phyloP scores from a whole-genome alignment of 164 flowering plant genomes.

The Warburgia ugandensis region DNA sequence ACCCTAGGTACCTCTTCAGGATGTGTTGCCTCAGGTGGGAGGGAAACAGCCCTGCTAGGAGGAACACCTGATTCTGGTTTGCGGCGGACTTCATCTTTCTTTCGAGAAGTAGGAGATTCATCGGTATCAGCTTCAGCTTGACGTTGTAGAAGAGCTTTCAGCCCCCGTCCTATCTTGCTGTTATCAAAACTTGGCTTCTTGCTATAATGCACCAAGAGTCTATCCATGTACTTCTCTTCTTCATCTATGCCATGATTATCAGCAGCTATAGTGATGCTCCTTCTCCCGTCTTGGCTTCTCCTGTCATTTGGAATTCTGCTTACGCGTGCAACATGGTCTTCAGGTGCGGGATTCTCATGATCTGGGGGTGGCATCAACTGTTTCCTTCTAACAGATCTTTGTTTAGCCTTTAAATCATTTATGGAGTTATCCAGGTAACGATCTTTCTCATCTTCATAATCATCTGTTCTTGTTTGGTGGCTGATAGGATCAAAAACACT shows the following conservation, averaged over 20 bases:
- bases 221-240: constrained; percentile 71
- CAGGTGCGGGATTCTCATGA: not conserved
- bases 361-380: constrained; percentile 7
- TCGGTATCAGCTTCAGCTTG: constrained; percentile 13
- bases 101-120: constrained; percentile 13
- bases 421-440: not conserved
- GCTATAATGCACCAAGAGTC: constrained; percentile 67
- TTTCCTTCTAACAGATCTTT: constrained; percentile 43
- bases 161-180: constrained; percentile 24
- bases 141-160: constrained; percentile 21
- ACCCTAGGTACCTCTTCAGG: constrained; percentile 32
- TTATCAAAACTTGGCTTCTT: constrained; percentile 44
- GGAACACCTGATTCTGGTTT: constrained; percentile 19
- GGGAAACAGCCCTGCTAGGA: constrained; percentile 51
- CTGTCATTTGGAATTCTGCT: constrained; percentile 43
- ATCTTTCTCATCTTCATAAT: constrained; percentile 5
- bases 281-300: constrained; percentile 37
- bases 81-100: constrained; percentile 17
- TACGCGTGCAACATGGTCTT: constrained; percentile 4
- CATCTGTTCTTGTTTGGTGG: not conserved
- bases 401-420: constrained; percentile 23
- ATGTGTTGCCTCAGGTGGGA: constrained; percentile 50
- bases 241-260: constrained; percentile 33
- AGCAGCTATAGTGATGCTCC: constrained; percentile 22
- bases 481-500: not conserved